phyloP scores from a whole-genome alignment of 2,329 filamentous ascomycete genomes.

The Trichoderma afroharzianum region DNA sequence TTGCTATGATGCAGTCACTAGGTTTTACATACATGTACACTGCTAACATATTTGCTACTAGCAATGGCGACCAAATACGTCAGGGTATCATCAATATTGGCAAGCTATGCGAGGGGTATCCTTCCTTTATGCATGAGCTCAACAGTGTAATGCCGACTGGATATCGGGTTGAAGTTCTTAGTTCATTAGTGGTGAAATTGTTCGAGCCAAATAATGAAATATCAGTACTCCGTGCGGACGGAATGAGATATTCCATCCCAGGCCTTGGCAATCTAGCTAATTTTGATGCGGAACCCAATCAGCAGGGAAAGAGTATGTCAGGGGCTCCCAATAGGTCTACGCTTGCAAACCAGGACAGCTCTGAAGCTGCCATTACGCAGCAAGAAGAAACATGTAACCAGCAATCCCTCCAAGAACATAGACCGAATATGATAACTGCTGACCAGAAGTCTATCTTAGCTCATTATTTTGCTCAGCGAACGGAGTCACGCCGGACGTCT shows the following conservation, averaged over 20 bases:
- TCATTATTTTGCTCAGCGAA: neutral
- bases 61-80: neutral
- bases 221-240: neutral
- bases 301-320: neutral
- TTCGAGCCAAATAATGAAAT: neutral
- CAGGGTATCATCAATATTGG: neutral
- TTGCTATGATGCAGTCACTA: neutral
- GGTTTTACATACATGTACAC: fast-evolving
- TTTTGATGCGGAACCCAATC: neutral
- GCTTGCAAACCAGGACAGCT: neutral
- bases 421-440: neutral
- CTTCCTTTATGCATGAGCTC: neutral
- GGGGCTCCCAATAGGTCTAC: neutral
- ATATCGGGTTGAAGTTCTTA: neutral
- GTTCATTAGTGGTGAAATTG: too few relatives aligned
- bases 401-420: neutral
- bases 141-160: neutral
- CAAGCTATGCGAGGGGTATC: neutral
- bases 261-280: neutral
- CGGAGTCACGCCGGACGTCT: fast-evolving
- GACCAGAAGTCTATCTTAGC: neutral
- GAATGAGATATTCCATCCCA: neutral
- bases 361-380: neutral
- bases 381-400: neutral
- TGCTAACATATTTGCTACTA: neutral